Percentiles rank a stretch among this genome's conserved stretches.
Conservation (phyloP, 148 eudicot species). For the Cornus controversa region DNA sequence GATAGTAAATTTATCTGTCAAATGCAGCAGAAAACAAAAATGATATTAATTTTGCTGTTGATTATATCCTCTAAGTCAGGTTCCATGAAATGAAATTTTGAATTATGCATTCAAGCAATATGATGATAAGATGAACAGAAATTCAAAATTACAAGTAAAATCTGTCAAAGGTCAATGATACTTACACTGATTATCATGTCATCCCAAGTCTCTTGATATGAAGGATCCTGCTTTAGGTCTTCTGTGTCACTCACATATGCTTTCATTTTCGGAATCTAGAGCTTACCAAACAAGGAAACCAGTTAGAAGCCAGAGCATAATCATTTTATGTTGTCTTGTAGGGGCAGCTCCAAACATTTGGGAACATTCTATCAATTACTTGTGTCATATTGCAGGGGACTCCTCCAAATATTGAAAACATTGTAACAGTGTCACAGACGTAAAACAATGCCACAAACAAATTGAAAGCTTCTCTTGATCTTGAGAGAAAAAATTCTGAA, state of each 20-base stretch:
- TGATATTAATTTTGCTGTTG: background rate
- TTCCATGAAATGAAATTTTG: background rate
- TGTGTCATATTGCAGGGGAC: background rate
- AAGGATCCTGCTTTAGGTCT: conserved; percentile 91
- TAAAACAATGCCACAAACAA: background rate
- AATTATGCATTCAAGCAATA: background rate
- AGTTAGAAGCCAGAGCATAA: conserved; percentile 30
- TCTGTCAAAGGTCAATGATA: conserved; percentile 4
- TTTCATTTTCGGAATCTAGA: conserved; percentile 99
- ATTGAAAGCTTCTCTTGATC: background rate
- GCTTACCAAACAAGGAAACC: conserved; percentile 53
- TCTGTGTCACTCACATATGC: conserved; percentile 99
- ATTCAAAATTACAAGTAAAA: background rate
- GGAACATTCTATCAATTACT: background rate
- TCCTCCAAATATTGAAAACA: background rate
- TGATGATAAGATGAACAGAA: background rate
- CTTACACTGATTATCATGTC: conserved; percentile 96
- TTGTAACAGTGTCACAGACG: background rate
- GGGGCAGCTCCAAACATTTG: background rate
- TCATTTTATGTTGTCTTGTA: background rate
- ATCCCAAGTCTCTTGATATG: conserved; percentile 93
- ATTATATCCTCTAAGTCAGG: background rate
- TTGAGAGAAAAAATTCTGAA: background rate
- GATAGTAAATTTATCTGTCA: background rate
- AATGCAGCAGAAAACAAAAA: background rate